Evolutionary conservation across 345 rosid species (phyloP).

Genomic region (Cardamine occulta): DNA sequence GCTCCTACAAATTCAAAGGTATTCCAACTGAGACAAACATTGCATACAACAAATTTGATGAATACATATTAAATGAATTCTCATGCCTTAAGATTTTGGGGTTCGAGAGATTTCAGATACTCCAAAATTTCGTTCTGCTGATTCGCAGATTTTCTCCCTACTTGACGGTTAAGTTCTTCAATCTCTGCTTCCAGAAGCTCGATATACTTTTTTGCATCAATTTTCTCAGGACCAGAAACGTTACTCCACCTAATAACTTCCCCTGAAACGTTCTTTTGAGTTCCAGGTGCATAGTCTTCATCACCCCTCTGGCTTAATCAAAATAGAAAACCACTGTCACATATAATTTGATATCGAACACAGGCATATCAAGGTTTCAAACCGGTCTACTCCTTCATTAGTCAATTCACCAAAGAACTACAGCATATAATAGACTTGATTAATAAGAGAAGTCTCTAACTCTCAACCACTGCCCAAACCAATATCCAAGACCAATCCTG

Average conservation of each 20-base stretch:
- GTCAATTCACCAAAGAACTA: constrained; percentile 1
- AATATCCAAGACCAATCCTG: neutral
- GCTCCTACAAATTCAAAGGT: constrained; percentile 57
- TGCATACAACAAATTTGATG: constrained; percentile 1
- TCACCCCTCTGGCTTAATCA: constrained; percentile 51
- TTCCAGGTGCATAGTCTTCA: constrained; percentile 87
- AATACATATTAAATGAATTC: neutral
- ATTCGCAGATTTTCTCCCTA: constrained; percentile 63
- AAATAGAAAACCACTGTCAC: constrained; percentile 21
- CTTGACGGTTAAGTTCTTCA: constrained; percentile 81
- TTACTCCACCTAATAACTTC: constrained; percentile 93
- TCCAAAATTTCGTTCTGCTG: constrained; percentile 88
- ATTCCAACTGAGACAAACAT: constrained; percentile 9
- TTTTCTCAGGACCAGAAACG: constrained; percentile 85
- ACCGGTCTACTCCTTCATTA: neutral
- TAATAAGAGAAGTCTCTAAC: neutral
- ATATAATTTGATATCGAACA: constrained; percentile 7
- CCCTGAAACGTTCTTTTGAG: constrained; percentile 92
- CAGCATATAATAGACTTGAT: too few species aligned
- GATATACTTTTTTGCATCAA: constrained; percentile 87
- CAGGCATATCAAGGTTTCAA: neutral
- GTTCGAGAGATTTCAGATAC: constrained; percentile 88
- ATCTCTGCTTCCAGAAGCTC: constrained; percentile 96
- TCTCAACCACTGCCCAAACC: neutral
- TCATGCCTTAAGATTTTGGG: constrained; percentile 90